Conservation (phyloP, 768 basidiomycete genomes). For the Cystofilobasidium capitatum region DNA sequence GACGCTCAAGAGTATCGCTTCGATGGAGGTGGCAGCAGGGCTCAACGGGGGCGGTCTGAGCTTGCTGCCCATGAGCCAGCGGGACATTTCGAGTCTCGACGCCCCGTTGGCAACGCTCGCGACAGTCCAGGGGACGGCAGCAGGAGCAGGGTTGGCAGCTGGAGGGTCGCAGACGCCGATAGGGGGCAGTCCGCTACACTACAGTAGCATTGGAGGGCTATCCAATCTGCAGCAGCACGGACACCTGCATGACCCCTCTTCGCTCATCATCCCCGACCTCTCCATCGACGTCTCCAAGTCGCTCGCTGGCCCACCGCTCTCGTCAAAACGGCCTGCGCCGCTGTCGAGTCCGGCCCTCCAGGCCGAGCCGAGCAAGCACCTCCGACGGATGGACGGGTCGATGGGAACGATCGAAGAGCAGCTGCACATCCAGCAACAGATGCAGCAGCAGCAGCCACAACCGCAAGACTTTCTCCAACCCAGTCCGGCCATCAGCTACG, state of each 20-base stretch:
- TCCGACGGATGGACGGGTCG: slow-evolving; percentile 2
- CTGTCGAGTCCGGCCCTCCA: slow-evolving; percentile 1
- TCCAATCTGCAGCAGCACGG: too few species aligned
- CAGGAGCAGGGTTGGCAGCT: neutral
- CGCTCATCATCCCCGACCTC: neutral
- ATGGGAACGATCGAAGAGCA: slow-evolving; percentile 2
- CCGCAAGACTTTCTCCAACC: neutral
- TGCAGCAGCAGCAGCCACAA: neutral
- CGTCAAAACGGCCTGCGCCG: slow-evolving; percentile 7
- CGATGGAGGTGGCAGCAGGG: slow-evolving; percentile 7
- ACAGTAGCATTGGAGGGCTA: too few species aligned
- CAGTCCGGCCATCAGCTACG: neutral
- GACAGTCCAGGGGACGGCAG: neutral
- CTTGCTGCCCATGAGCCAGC: slow-evolving; percentile 6
- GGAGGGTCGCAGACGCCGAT: neutral
- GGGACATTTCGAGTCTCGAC: neutral
- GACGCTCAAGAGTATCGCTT: slow-evolving; percentile 20
- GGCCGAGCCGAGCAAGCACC: slow-evolving; percentile 8
- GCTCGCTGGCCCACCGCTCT: neutral
- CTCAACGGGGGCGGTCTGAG: neutral
- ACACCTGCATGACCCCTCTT: neutral
- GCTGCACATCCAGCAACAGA: neutral
- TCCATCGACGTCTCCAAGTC: slow-evolving; percentile 7
- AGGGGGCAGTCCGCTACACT: too few species aligned
- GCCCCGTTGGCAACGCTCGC: neutral